These are phyloP conservation scores for Davidsoniella virescens DNA, from an alignment of 2,329 filamentous ascomycete genomes.

Conservation along the genomic window DNA sequence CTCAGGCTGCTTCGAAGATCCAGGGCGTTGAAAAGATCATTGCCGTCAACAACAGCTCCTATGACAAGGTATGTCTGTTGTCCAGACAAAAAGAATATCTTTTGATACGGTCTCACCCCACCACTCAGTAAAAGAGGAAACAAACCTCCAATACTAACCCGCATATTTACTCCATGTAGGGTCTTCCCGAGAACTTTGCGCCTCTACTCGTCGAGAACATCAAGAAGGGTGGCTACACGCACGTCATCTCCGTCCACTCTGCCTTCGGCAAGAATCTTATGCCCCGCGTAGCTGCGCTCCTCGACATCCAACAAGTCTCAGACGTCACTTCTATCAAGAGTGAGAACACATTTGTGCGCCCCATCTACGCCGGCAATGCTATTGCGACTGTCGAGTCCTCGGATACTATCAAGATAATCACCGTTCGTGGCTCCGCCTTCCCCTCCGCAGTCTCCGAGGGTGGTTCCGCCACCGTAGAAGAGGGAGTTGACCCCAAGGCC, in stretches of 20 bases:
- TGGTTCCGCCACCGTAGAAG: constrained; percentile 60
- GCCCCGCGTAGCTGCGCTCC: constrained; percentile 75
- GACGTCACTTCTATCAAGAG: constrained; percentile 76
- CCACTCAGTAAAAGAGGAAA: not conserved
- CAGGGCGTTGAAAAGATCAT: constrained; percentile 85
- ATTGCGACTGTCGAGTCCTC: constrained; percentile 88
- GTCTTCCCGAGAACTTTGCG: constrained; percentile 87
- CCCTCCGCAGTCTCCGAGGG: constrained; percentile 53
- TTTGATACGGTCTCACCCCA: too few species aligned
- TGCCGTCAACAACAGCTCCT: constrained; percentile 71
- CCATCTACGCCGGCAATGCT: constrained; percentile 95
- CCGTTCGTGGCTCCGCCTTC: constrained; percentile 86
- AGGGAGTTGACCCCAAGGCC: constrained; percentile 69
- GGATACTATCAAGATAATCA: constrained; percentile 75
- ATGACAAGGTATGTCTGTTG: constrained; percentile 58
- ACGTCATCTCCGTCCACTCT: constrained; percentile 78
- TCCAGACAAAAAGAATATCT: not conserved
- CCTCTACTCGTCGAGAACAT: constrained; percentile 89
- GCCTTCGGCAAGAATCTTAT: constrained; percentile 94
- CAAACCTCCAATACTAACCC: not conserved
- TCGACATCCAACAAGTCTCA: constrained; percentile 86
- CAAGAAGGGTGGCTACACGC: constrained; percentile 86
- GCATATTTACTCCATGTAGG: constrained; percentile 30
- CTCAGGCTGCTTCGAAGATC: constrained; percentile 74
- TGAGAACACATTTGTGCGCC: constrained; percentile 88